phyloP scores from a whole-genome alignment of 352 stramenopile species.

The Globisporangium nagaii region DNA sequence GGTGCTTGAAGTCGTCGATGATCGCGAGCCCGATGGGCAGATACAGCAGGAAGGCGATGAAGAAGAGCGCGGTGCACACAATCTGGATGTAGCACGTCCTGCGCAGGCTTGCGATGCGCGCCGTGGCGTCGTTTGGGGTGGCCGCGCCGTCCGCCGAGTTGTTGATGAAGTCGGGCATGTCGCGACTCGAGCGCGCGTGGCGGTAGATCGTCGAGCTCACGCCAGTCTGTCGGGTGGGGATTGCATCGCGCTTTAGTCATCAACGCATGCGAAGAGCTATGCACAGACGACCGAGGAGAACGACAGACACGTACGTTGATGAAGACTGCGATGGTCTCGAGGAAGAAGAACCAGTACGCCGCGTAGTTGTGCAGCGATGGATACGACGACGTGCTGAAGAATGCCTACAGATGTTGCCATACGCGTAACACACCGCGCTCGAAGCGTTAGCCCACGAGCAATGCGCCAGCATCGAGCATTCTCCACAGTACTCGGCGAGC shows the following conservation, averaged over 20 bases:
- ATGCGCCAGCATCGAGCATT: too few relatives aligned
- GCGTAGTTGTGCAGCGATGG: constrained; percentile 48
- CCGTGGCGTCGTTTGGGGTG: constrained; percentile 13
- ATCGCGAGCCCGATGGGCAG: constrained; percentile 56
- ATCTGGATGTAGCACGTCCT: constrained; percentile 35
- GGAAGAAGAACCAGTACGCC: constrained; percentile 65
- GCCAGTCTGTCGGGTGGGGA: constrained; percentile 14
- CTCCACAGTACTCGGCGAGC: neutral
- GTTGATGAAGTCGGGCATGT: neutral
- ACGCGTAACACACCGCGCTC: too few relatives aligned
- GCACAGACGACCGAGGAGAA: too few relatives aligned
- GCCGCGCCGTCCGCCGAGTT: constrained; percentile 4
- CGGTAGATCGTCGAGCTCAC: constrained; percentile 24
- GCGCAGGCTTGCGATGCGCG: constrained; percentile 20
- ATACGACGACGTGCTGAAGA: constrained; percentile 59
- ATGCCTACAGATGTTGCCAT: constrained; percentile 21
- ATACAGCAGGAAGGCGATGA: constrained; percentile 64
- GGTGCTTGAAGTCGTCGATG: constrained; percentile 28
- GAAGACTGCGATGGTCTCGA: constrained; percentile 51
- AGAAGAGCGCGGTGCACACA: constrained; percentile 37
- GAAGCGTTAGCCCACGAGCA: too few relatives aligned
- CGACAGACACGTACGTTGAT: constrained; percentile 37
- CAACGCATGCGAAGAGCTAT: neutral
- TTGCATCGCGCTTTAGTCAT: neutral
- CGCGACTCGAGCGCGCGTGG: constrained; percentile 9